Base-by-base conservation (phyloP, 1,139 yeast genomes). In the Hemisphaericaspora lyxosophila region DNA sequence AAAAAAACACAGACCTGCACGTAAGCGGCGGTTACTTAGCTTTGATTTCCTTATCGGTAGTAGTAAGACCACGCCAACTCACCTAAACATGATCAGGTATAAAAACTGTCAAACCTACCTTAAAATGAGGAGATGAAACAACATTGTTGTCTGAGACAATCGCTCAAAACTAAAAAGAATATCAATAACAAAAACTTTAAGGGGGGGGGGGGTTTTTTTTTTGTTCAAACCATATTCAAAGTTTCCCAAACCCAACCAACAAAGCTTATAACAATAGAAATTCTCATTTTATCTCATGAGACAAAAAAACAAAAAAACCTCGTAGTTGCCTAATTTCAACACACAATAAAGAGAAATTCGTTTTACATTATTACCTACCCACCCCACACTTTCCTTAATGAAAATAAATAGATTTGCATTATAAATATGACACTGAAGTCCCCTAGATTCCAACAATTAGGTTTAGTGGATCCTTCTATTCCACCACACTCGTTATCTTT, bases 321-420 rank as follows among this genome's bases (percentile, higher is more conserved):
- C n/a, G 9, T 6, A 24, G 26, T 24, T 24, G 26, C 26, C 26
- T 24, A 24, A 24, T 24, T 24, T 24, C n/a, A 11, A n/a, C 9
- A 24, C 13, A 24, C n/a, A 24, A 24, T 13, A 20, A 20, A 8
- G 7, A 20, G 23, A 20, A 20, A 8, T 20, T 20, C 23, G 11
- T 20, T 20, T 20, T 8, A n/a, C n/a, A n/a, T n/a, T n/a, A n/a
- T n/a, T n/a, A n/a, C n/a, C 29, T 4, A 11, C 12, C 23, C 2
- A 22, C 31, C 6, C 23, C 34, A 11, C 18, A n/a, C 28, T 31
- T 18, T 24, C 33, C 27, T 31, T 31, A 24, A 31, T 31, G 25
- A 4, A 16, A 31, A 18, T 16, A 17, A 31, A 18, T 20, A 17
- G 15, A 12, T 3, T 12, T 16, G 7, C 5, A 31, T 11, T 30